Evolutionary conservation across 331 rosid genomes (phyloP).

Genomic region (Phaseolus coccineus): DNA sequence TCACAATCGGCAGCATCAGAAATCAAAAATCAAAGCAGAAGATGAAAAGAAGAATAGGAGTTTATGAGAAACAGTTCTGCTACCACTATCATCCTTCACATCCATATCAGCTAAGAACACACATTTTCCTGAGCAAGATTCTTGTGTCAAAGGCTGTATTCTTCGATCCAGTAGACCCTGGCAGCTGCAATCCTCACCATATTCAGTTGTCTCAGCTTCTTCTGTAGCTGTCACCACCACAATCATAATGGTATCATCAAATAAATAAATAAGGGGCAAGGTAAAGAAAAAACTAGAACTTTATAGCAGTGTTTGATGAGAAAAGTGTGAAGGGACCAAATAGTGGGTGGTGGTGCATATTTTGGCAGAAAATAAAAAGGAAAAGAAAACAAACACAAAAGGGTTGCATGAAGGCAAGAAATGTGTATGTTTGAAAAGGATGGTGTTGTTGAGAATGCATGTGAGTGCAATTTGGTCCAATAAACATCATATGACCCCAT

Average conservation of each 20-base stretch:
- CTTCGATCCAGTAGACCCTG: slow-evolving; percentile 40
- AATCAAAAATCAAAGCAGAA: slow-evolving; percentile 48
- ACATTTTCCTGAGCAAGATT: slow-evolving; percentile 34
- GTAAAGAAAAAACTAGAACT: not conserved
- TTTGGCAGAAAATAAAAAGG: slow-evolving; percentile 42
- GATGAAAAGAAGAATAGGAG: slow-evolving; percentile 39
- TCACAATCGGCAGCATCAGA: slow-evolving; percentile 61
- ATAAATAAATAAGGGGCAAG: not conserved
- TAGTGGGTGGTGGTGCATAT: slow-evolving; percentile 33
- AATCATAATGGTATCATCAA: slow-evolving; percentile 32
- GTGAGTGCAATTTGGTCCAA: slow-evolving; percentile 16
- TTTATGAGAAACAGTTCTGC: slow-evolving; percentile 9
- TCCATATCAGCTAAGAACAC: slow-evolving; percentile 1
- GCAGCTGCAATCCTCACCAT: slow-evolving; percentile 45
- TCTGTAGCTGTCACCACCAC: slow-evolving; percentile 9
- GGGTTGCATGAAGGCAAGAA: slow-evolving; percentile 34
- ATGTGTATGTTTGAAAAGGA: slow-evolving; percentile 18
- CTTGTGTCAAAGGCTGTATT: slow-evolving; percentile 34
- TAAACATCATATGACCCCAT: slow-evolving; percentile 46
- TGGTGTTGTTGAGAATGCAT: not conserved
- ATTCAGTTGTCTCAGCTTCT: slow-evolving; percentile 22
- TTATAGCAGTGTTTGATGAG: not conserved
- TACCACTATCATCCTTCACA: slow-evolving; percentile 31
- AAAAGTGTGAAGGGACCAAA: slow-evolving; percentile 13
- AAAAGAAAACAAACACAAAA: slow-evolving; percentile 3